Percentiles rank a stretch among this genome's conserved stretches.
Evolutionary conservation across 2,329 filamentous ascomycete genomes (phyloP).

Genomic region (Sclerotinia sclerotiorum): DNA sequence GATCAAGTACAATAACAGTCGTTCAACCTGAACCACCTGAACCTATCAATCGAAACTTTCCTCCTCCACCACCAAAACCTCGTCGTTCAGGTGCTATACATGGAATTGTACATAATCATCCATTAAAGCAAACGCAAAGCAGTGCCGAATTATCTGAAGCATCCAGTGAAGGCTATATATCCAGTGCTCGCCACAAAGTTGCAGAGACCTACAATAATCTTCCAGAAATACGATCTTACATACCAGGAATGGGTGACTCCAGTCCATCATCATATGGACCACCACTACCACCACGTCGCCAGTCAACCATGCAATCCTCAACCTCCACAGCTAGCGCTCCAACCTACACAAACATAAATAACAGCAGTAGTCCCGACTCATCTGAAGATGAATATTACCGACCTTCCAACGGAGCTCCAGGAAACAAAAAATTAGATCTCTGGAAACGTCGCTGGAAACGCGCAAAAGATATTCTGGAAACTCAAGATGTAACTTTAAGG

Average conservation of each 20-base stretch:
- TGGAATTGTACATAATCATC: constrained; percentile 27
- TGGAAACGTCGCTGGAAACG: constrained; percentile 68
- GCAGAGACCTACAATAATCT: constrained; percentile 39
- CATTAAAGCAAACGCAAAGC: constrained; percentile 36
- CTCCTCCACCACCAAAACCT: constrained; percentile 39
- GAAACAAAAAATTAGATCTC: constrained; percentile 68
- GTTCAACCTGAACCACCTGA: constrained; percentile 41
- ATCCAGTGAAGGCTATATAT: constrained; percentile 35
- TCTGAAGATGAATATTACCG: constrained; percentile 37
- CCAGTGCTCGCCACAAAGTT: constrained; percentile 37
- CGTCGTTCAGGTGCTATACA: constrained; percentile 29
- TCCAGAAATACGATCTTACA: constrained; percentile 38
- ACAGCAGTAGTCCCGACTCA: constrained; percentile 32
- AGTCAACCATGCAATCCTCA: constrained; percentile 23
- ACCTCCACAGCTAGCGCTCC: constrained; percentile 22
- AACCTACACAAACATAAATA: constrained; percentile 25
- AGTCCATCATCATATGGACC: constrained; percentile 25
- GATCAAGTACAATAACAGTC: constrained; percentile 37
- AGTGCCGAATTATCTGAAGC: constrained; percentile 30
- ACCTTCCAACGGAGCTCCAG: constrained; percentile 28
- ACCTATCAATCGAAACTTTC: constrained; percentile 45
- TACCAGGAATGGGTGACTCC: constrained; percentile 30
- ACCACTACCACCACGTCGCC: constrained; percentile 32
- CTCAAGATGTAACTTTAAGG: constrained; percentile 64
- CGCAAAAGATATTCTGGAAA: constrained; percentile 63